These are phyloP conservation scores for Diplodia intermedia DNA, from an alignment of 2,329 filamentous ascomycete species.

Conservation along the genomic window DNA sequence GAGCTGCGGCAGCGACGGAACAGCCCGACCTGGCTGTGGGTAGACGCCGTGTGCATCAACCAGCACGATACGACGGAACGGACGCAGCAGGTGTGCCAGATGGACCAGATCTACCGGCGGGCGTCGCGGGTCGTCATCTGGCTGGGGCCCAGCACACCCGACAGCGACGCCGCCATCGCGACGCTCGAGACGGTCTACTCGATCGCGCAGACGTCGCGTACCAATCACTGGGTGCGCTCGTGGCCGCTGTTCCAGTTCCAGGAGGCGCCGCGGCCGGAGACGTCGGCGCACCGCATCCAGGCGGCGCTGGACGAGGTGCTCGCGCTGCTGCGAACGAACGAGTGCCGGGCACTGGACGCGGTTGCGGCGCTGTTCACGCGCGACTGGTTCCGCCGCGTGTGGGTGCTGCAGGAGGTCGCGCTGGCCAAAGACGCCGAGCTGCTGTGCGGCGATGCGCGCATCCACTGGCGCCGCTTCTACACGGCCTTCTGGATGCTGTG, in stretches of 20 bases:
- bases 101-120: constrained; percentile 33
- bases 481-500: constrained; percentile 28
- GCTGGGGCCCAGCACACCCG: constrained; percentile 35
- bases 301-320: constrained; percentile 1
- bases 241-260: constrained; percentile 17
- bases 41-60: constrained; percentile 36
- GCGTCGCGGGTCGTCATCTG: constrained; percentile 31
- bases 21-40: constrained; percentile 32
- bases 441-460: not conserved
- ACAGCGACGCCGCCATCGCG: constrained; percentile 33
- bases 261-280: not conserved
- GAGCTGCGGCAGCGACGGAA: constrained; percentile 19
- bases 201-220: not conserved
- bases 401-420: constrained; percentile 35
- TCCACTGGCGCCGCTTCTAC: constrained; percentile 9
- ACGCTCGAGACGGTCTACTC: constrained; percentile 29
- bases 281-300: constrained; percentile 1
- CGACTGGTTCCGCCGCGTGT: constrained; percentile 35
- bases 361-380: constrained; percentile 16
- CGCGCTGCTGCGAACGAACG: constrained; percentile 3
- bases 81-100: constrained; percentile 31
- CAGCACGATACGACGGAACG: constrained; percentile 33
- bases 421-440: constrained; percentile 6
- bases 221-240: constrained; percentile 5
- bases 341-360: not conserved